Evolutionary conservation across 1,284 basidiomycete genomes (phyloP).

Genomic region (Ganoderma sinense): DNA sequence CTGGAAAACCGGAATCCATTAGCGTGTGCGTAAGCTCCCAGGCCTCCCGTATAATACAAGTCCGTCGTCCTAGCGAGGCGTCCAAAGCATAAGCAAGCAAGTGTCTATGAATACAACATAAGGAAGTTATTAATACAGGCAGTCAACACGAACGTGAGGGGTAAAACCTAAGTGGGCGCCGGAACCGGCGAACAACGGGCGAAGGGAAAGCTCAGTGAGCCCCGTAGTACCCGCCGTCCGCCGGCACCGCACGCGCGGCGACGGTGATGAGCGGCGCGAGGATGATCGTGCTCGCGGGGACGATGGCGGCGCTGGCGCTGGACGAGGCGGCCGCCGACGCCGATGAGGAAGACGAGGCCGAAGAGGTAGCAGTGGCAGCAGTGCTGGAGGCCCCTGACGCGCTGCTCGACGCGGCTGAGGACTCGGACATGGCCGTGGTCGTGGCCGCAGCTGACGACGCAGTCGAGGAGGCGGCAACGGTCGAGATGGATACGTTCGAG

Average conservation of each 20-base stretch:
- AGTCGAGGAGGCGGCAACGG: conserved; percentile 16
- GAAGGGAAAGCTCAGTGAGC: background rate
- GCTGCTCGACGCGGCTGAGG: background rate
- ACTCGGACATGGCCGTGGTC: background rate
- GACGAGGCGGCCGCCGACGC: background rate
- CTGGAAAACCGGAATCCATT: background rate
- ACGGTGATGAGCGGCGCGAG: conserved; percentile 6
- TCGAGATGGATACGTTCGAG: conserved; percentile 25
- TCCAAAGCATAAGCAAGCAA: background rate
- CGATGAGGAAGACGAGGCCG: background rate
- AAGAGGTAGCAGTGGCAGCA: conserved; percentile 2
- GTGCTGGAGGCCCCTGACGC: conserved; percentile 14
- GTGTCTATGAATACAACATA: background rate
- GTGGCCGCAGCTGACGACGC: background rate
- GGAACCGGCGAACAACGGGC: too few relatives aligned
- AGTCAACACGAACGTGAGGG: background rate
- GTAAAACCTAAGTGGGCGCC: background rate
- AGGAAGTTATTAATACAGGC: background rate
- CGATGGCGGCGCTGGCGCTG: background rate
- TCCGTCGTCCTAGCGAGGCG: background rate
- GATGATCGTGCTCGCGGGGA: conserved; percentile 2
- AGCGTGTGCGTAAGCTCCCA: background rate
- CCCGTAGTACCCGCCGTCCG: conserved; percentile 5
- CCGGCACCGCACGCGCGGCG: background rate
- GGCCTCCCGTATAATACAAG: background rate